A percentile compares a stretch with the other conserved stretches of the same genome.
These are phyloP conservation scores for Juglanconis juglandina DNA, from an alignment of 2,329 filamentous ascomycete species.

Conservation along the genomic window DNA sequence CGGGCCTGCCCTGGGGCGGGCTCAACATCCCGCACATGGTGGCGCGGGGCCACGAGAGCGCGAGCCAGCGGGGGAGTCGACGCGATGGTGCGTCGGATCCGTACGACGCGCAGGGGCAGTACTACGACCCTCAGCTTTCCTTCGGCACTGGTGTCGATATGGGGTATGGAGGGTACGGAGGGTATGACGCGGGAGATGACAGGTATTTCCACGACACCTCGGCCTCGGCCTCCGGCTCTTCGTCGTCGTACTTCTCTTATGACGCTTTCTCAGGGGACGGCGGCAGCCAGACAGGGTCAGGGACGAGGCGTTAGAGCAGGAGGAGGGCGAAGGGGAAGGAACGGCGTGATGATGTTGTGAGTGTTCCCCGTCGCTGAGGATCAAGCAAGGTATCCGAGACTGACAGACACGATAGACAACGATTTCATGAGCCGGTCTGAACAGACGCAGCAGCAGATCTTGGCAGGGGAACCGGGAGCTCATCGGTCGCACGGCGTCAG, in stretches of 20 bases:
- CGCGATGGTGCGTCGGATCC: not conserved
- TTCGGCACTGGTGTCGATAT: constrained; percentile 3
- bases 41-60: constrained; percentile 46
- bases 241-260: constrained; percentile 16
- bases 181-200: constrained; percentile 5
- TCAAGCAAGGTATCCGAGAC: not conserved
- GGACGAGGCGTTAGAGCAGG: constrained; percentile 14
- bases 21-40: constrained; percentile 58
- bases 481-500: too few relatives aligned
- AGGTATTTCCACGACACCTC: constrained; percentile 16
- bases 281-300: constrained; percentile 11
- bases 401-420: not conserved
- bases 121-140: constrained; percentile 8
- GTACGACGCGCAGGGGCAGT: constrained; percentile 10
- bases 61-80: constrained; percentile 39
- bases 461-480: too few relatives aligned
- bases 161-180: not conserved
- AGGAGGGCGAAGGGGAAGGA: constrained; percentile 2
- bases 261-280: constrained; percentile 17
- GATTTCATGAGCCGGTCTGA: not conserved
- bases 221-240: constrained; percentile 13
- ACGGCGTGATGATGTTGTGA: constrained; percentile 1
- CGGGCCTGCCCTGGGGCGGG: constrained; percentile 70
- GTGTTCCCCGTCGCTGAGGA: not conserved
- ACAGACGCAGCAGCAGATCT: too few relatives aligned